Evolutionary conservation across 371 early-diverging fungal genomes (phyloP).

Genomic region (Zancudomyces culisetae): DNA sequence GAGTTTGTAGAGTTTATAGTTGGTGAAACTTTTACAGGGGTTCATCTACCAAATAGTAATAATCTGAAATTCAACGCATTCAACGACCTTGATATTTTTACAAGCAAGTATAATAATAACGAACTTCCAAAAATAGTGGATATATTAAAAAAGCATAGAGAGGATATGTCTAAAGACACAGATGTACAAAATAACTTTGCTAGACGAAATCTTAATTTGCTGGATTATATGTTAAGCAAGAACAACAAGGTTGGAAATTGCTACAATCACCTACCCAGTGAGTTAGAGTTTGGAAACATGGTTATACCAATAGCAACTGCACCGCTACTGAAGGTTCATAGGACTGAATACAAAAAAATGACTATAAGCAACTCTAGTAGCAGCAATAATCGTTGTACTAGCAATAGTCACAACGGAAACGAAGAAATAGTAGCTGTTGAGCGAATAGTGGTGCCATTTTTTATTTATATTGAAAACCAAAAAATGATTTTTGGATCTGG

Average conservation of each 20-base stretch:
- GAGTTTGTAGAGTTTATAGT: neutral
- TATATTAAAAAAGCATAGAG: neutral
- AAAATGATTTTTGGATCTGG: slow-evolving; percentile 1
- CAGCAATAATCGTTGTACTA: too few relatives aligned
- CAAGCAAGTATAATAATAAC: neutral
- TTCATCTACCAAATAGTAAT: neutral
- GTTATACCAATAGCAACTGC: neutral
- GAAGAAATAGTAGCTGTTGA: neutral
- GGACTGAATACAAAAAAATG: neutral
- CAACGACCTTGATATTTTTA: neutral
- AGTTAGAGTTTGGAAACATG: neutral
- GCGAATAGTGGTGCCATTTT: neutral
- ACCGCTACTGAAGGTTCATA: neutral
- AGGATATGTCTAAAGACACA: too few relatives aligned
- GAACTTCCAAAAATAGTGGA: neutral
- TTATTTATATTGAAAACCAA: neutral
- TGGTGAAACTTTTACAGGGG: neutral
- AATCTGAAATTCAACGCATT: neutral
- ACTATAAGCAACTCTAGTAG: too few relatives aligned
- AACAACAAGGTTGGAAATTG: neutral
- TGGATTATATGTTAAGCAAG: neutral
- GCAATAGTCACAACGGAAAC: too few relatives aligned
- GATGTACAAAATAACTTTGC: neutral
- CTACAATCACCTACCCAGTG: neutral
- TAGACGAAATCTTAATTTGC: too few relatives aligned